Evolutionary conservation across 331 rosid genomes (phyloP), one percentile per base, ranked within the genome.

Genomic region (Cydonia oblonga): DNA sequence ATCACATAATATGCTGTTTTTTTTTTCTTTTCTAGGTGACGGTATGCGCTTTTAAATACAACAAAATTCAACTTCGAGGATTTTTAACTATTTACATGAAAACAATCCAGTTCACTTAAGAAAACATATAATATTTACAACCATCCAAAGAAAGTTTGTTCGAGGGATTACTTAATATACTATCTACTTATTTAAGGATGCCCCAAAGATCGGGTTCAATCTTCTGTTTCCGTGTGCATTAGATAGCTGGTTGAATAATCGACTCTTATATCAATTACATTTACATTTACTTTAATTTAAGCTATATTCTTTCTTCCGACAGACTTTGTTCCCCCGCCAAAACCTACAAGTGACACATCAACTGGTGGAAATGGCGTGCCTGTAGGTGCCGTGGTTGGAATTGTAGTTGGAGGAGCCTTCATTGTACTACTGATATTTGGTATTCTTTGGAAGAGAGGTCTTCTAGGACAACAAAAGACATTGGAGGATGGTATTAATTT

Each of bases 401-500:
- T 80, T 69, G 89, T 81, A 59, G 61, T 46, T 62, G 80, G 73
- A 44, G 90, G 82, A 79, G 69, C 75, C 46, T 30, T 86, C 32
- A 33, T 79, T 44, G 42, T 84, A 32, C 24, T 84, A 30, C 4
- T 80, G 23, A n/a, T 68, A 61, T 46, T 84, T 23, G 78, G 82
- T 22, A 64, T 87, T 33, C 69, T 80, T 53, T 79, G 86, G 90
- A 79, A 89, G 90, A 82, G 28, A 62, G 74, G 86, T 66, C 77
- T 80, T 58, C n/a, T 42, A 24, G 16, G 81, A 67, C 68, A 57
- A 57, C 78, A 74, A 76, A 71, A 33, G 57, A 49, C 87, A 16
- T 51, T 72, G 60, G 80, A 77, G 67, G 82, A 42, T 83, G 97
- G 97, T 89, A n/a, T n/a, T n/a, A n/a, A n/a, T n/a, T n/a, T n/a